These are phyloP conservation scores for Lactarius psammicola DNA, from an alignment of 768 basidiomycete genomes.

Conservation along the genomic window DNA sequence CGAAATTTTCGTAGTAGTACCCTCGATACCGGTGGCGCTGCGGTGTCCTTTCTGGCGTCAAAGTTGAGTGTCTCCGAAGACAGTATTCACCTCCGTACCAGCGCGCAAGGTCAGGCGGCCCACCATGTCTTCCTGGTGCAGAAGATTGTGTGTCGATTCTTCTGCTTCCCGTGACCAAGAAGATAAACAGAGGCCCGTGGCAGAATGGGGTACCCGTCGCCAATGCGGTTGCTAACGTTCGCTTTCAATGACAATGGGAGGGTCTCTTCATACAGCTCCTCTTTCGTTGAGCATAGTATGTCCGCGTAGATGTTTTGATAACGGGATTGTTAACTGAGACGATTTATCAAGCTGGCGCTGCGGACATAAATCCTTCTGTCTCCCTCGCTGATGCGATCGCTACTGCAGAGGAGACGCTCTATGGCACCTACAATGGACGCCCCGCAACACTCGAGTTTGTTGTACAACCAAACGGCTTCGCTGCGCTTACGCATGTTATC, in stretches of 20 bases:
- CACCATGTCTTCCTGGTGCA: slow-evolving; percentile 31
- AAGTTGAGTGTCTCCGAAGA: slow-evolving; percentile 28
- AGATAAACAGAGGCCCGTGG: neutral
- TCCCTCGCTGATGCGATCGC: slow-evolving; percentile 38
- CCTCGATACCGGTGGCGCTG: slow-evolving; percentile 28
- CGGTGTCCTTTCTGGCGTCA: slow-evolving; percentile 31
- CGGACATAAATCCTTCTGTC: slow-evolving; percentile 40
- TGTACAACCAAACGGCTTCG: slow-evolving; percentile 40
- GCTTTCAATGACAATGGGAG: slow-evolving; percentile 43
- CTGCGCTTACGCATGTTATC: slow-evolving; percentile 42
- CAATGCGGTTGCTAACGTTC: slow-evolving; percentile 48
- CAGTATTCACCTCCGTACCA: slow-evolving; percentile 25
- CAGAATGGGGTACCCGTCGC: slow-evolving; percentile 40
- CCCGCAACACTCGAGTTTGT: slow-evolving; percentile 44
- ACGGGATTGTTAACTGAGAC: neutral
- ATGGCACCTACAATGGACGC: slow-evolving; percentile 43
- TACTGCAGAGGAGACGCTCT: slow-evolving; percentile 40
- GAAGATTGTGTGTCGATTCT: slow-evolving; percentile 26
- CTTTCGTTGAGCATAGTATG: slow-evolving; percentile 46
- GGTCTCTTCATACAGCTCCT: slow-evolving; percentile 46
- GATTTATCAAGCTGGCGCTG: slow-evolving; percentile 19
- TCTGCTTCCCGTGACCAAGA: neutral
- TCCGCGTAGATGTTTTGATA: neutral
- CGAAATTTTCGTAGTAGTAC: slow-evolving; percentile 27
- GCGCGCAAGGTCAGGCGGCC: slow-evolving; percentile 25